A percentile compares a stretch with the other conserved stretches of the same genome.
phyloP scores from a whole-genome alignment of 805 yeast species.

The Metschnikowia cubensis region DNA sequence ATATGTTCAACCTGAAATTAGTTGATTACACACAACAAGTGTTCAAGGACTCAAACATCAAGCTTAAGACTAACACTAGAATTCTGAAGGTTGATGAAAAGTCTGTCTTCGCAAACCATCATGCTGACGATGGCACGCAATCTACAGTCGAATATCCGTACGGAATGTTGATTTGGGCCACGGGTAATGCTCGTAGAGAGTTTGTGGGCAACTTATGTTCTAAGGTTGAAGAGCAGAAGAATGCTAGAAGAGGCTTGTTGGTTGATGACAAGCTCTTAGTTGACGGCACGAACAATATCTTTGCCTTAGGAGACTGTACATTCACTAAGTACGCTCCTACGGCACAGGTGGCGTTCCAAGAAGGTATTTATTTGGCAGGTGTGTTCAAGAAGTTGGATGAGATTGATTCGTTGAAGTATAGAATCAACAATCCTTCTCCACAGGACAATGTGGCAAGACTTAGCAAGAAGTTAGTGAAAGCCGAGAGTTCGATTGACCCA shows the following conservation, averaged over 20 bases:
- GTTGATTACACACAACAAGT: slow-evolving; percentile 77
- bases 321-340: slow-evolving; percentile 90
- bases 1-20: slow-evolving; percentile 64
- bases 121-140: slow-evolving; percentile 59
- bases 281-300: slow-evolving; percentile 78
- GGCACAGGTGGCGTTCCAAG: slow-evolving; percentile 96
- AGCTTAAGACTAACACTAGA: slow-evolving; percentile 79
- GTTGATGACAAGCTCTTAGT: slow-evolving; percentile 74
- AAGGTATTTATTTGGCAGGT: slow-evolving; percentile 76
- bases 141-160: slow-evolving; percentile 68
- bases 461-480: slow-evolving; percentile 42
- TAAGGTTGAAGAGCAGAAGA: slow-evolving; percentile 69
- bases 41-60: slow-evolving; percentile 62
- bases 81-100: slow-evolving; percentile 78
- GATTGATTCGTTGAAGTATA: slow-evolving; percentile 53
- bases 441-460: slow-evolving; percentile 43
- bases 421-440: slow-evolving; percentile 36
- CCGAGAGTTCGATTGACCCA: slow-evolving; percentile 45
- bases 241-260: slow-evolving; percentile 86
- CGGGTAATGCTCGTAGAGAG: slow-evolving; percentile 89
- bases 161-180: slow-evolving; percentile 95
- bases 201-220: slow-evolving; percentile 63
- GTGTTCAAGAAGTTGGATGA: slow-evolving; percentile 63
- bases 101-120: slow-evolving; percentile 65
- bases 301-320: slow-evolving; percentile 93